These are phyloP conservation scores for Trichophyton schoenleinii DNA, from an alignment of 2,329 filamentous ascomycete species.

Conservation along the genomic window DNA sequence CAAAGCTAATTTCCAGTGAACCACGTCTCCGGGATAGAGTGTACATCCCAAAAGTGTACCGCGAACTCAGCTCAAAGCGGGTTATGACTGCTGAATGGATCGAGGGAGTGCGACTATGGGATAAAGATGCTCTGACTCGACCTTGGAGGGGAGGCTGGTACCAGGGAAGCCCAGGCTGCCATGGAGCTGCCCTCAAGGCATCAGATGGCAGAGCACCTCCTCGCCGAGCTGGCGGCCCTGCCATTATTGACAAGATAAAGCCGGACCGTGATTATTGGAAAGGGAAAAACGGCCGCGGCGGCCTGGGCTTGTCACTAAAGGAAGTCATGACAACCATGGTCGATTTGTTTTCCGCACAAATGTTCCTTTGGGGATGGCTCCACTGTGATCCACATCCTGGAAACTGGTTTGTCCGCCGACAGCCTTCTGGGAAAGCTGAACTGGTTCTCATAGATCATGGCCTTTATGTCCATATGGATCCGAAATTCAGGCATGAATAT, in stretches of 20 bases:
- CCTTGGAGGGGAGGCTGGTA: constrained; percentile 68
- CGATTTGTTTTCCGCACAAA: constrained; percentile 91
- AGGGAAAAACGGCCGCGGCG: constrained; percentile 58
- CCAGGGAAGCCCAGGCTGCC: constrained; percentile 64
- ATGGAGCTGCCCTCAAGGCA: constrained; percentile 49
- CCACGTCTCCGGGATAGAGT: constrained; percentile 64
- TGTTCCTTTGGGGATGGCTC: constrained; percentile 91
- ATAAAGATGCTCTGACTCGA: constrained; percentile 66
- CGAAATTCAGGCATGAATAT: constrained; percentile 74
- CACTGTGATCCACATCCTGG: constrained; percentile 96
- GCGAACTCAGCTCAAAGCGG: constrained; percentile 66
- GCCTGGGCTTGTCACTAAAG: constrained; percentile 67
- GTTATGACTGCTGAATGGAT: constrained; percentile 97
- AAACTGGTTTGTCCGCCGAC: constrained; percentile 87
- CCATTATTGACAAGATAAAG: constrained; percentile 51
- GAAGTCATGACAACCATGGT: constrained; percentile 96
- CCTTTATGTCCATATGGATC: constrained; percentile 82
- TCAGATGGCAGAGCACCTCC: constrained; percentile 32
- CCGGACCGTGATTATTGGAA: constrained; percentile 69
- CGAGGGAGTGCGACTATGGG: constrained; percentile 84
- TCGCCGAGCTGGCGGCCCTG: constrained; percentile 19
- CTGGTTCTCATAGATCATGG: constrained; percentile 95
- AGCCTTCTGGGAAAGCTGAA: constrained; percentile 70
- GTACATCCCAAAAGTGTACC: constrained; percentile 76
- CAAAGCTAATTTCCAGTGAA: constrained; percentile 60